phyloP scores from a whole-genome alignment of 495 filamentous ascomycete genomes.

The Penicillium verhagenii region DNA sequence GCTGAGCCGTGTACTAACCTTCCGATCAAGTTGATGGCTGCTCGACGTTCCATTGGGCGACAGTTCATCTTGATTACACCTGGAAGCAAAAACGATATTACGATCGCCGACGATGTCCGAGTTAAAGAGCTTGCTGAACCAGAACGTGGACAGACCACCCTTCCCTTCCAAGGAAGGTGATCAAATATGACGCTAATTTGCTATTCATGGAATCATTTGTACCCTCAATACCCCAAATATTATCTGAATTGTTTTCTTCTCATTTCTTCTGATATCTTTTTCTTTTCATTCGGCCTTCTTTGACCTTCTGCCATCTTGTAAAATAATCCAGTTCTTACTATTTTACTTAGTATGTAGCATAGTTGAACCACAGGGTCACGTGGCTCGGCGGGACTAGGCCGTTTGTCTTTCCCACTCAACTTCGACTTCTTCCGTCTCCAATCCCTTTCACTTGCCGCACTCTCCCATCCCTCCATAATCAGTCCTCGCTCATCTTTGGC shows the following conservation, averaged over 20 bases:
- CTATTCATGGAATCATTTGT: not conserved
- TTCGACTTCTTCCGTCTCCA: constrained; percentile 2
- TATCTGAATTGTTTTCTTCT: not conserved
- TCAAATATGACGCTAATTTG: not conserved
- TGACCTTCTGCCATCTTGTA: too few species aligned
- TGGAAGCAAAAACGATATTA: constrained; percentile 73
- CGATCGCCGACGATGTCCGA: constrained; percentile 72
- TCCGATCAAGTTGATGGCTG: constrained; percentile 68
- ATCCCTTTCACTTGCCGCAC: constrained; percentile 4
- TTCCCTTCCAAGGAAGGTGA: constrained; percentile 29
- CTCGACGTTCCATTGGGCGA: constrained; percentile 77
- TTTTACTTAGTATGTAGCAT: not conserved
- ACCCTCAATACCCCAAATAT: not conserved
- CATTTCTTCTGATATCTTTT: not conserved
- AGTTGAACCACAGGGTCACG: not conserved
- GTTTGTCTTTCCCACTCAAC: constrained; percentile 11
- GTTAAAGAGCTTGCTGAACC: constrained; percentile 80
- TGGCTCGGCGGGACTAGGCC: constrained; percentile 2
- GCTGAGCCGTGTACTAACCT: constrained; percentile 9
- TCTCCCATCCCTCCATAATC: constrained; percentile 1
- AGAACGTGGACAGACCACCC: constrained; percentile 45
- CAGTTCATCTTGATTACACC: constrained; percentile 98
- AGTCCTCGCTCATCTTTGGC: constrained; percentile 10
- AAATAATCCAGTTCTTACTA: too few species aligned
- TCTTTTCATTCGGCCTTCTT: too few species aligned